Percentiles rank a stretch among this genome's conserved stretches.
These are phyloP conservation scores for Eucalyptus viminalis DNA, from an alignment of 345 rosid genomes.

Conservation along the genomic window DNA sequence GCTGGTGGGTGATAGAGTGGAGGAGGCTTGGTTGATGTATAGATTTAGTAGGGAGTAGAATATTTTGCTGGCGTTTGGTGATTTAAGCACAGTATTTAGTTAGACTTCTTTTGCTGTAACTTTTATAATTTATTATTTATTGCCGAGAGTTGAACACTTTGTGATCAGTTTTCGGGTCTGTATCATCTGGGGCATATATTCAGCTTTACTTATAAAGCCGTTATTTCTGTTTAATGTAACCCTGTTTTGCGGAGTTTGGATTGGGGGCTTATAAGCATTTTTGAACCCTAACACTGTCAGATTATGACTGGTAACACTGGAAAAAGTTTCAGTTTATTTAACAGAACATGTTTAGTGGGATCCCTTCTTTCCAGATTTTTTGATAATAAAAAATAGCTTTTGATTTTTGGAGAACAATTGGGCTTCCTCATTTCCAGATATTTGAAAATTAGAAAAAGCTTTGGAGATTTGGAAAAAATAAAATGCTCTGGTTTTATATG, in stretches of 20 bases:
- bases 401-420: not conserved
- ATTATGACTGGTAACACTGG: not conserved
- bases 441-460: not conserved
- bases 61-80: not conserved
- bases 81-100: not conserved
- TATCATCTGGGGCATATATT: not conserved
- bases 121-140: not conserved
- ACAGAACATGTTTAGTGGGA: not conserved
- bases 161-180: not conserved
- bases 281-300: not conserved
- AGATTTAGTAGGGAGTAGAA: not conserved
- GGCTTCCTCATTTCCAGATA: not conserved
- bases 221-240: not conserved
- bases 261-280: not conserved
- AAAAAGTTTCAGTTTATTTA: not conserved
- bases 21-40: not conserved
- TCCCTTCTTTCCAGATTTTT: not conserved
- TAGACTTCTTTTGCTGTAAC: not conserved
- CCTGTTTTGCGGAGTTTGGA: not conserved
- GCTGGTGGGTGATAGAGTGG: not conserved
- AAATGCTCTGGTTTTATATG: not conserved
- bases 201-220: not conserved
- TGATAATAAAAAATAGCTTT: not conserved
- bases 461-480: not conserved
- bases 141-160: not conserved